Conservation (phyloP, 1,139 yeast genomes). For the Hansenula sp. region DNA sequence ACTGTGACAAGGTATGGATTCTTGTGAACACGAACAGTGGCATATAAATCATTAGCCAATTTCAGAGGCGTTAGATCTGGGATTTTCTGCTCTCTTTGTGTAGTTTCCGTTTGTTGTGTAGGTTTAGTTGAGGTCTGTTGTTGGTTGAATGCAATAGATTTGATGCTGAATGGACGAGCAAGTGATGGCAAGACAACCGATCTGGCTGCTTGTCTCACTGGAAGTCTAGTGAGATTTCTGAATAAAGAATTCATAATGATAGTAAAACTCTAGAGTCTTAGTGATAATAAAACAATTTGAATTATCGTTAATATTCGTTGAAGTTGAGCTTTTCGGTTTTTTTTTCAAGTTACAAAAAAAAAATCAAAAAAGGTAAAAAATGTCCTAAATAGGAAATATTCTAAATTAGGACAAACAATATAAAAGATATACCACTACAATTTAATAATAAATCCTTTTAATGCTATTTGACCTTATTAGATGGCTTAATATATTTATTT, state of each 20-base stretch:
- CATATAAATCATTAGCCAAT: conserved; percentile 67
- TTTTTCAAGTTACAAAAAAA: background rate
- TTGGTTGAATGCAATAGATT: conserved; percentile 7
- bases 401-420: background rate
- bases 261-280: too few species aligned
- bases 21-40: conserved; percentile 76
- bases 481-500: background rate
- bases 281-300: too few species aligned
- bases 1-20: conserved; percentile 86
- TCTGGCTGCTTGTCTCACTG: background rate
- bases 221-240: background rate
- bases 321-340: background rate
- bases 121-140: conserved; percentile 1
- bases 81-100: conserved; percentile 4
- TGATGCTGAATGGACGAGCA: conserved; percentile 11
- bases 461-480: too few species aligned
- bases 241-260: background rate
- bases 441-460: too few species aligned
- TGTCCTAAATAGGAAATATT: background rate
- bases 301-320: background rate
- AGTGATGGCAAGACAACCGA: background rate
- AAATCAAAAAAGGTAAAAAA: background rate
- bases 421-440: too few species aligned
- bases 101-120: background rate
- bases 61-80: conserved; percentile 54